A percentile compares a stretch with the other conserved stretches of the same genome.
phyloP scores from a whole-genome alignment of 2,329 filamentous ascomycete genomes.

The Penicillium thymicola region DNA sequence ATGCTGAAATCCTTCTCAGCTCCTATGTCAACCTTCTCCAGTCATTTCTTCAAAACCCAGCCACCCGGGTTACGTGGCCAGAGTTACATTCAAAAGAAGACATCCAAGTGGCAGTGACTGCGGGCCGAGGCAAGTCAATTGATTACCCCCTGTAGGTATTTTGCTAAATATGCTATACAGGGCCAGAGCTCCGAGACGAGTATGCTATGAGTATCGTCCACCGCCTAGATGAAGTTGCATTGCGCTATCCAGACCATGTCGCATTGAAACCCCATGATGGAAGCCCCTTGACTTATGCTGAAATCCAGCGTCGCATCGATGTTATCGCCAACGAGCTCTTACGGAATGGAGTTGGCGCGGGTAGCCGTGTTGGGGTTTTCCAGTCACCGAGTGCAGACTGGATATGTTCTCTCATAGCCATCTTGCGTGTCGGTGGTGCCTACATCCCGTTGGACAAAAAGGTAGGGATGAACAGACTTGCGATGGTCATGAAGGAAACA shows the following conservation, averaged over 20 bases:
- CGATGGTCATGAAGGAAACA: slow-evolving; percentile 19
- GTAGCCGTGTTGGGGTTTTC: slow-evolving; percentile 40
- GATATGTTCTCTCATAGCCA: slow-evolving; percentile 33
- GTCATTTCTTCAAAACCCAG: slow-evolving; percentile 19
- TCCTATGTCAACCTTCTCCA: slow-evolving; percentile 17
- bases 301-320: slow-evolving; percentile 34
- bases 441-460: slow-evolving; percentile 37
- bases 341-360: slow-evolving; percentile 11
- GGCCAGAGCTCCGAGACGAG: slow-evolving; percentile 18
- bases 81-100: slow-evolving; percentile 11
- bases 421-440: slow-evolving; percentile 29
- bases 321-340: slow-evolving; percentile 34
- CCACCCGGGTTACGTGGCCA: slow-evolving; percentile 19
- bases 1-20: slow-evolving; percentile 22
- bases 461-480: slow-evolving; percentile 23
- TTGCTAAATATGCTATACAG: slow-evolving; percentile 8
- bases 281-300: slow-evolving; percentile 35
- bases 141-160: neutral
- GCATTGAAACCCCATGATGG: slow-evolving; percentile 32
- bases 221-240: slow-evolving; percentile 37
- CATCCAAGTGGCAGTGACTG: slow-evolving; percentile 12
- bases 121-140: slow-evolving; percentile 17
- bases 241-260: slow-evolving; percentile 11
- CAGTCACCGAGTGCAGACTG: slow-evolving; percentile 33
- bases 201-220: slow-evolving; percentile 38